Percentiles rank a stretch among this genome's conserved stretches.
These are phyloP conservation scores for Citrus maxima DNA, from an alignment of 345 rosid genomes.

Conservation along the genomic window DNA sequence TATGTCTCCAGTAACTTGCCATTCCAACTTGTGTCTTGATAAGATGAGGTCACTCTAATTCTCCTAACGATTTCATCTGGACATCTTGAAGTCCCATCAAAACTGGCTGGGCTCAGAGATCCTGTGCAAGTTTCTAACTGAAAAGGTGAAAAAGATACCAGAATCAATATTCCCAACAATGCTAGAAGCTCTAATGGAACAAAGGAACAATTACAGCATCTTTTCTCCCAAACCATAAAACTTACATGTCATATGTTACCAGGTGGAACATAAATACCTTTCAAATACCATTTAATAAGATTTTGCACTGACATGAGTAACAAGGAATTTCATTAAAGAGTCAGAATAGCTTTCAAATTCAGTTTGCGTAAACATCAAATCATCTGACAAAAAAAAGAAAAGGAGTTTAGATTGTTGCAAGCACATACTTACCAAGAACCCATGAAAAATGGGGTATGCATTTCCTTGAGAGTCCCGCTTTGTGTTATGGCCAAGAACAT, in stretches of 20 bases:
- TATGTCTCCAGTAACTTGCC: constrained; percentile 82
- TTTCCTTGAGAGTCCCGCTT: constrained; percentile 55
- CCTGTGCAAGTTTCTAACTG: constrained; percentile 76
- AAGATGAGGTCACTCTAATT: constrained; percentile 58
- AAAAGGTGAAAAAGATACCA: constrained; percentile 13
- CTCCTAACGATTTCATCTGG: constrained; percentile 85
- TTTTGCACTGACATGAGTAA: background rate
- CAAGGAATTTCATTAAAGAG: background rate
- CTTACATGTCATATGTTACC: background rate
- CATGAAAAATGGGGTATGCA: constrained; percentile 64
- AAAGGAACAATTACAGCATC: background rate
- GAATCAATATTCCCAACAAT: background rate
- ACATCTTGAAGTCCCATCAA: constrained; percentile 61
- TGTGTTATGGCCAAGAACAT: constrained; percentile 76
- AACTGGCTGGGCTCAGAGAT: constrained; percentile 58
- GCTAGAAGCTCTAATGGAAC: background rate
- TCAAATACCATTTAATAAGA: background rate
- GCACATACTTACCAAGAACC: constrained; percentile 56
- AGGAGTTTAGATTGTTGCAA: background rate
- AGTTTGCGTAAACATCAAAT: background rate
- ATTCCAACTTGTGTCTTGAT: constrained; percentile 55
- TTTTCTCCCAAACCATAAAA: background rate
- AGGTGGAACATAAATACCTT: background rate
- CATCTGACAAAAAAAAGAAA: background rate
- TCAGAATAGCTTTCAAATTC: background rate